Base-by-base conservation (phyloP, 2,329 filamentous ascomycete genomes). In the Trichoderma citrinoviride region DNA sequence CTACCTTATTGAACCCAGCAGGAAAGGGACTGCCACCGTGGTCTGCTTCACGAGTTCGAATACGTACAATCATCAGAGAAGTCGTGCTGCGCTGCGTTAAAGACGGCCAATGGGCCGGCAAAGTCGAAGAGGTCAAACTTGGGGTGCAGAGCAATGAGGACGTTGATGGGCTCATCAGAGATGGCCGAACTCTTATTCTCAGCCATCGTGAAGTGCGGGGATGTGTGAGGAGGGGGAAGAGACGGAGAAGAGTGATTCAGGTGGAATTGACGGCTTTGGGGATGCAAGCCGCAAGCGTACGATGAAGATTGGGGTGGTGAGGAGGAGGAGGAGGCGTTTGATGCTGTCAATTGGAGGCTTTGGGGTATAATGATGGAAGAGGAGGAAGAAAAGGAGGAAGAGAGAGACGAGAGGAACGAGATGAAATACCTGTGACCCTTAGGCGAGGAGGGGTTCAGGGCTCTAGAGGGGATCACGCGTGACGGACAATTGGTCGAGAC, bases 41-140 rank as follows among this genome's bases (percentile, higher is more conserved):
- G n/a, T 5, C 37, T n/a, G 17, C 17, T 25, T 23, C 37, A 17
- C 37, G n/a, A 23, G 10, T 6, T 1, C 17, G 7, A n/a, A 7
- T 29, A 66, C 70, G 41, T 78, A 85, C 85, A 76, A 43, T 78
- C 73, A 71, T 87, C 81, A 61, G 83, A 80, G 69, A 80, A 78
- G 68, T 87, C 79, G 67, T 86, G 83, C 47, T 80, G 79, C 65
- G 84, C 83, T 55, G 73, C 75, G 68, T 75, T 75, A 64, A 87
- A 78, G 67, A 81, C 80, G 77, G 86, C 81, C 58, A 84, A 73
- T 49, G 83, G 80, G 68, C 83, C 85, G 64, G 83, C 81, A 70
- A 87, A 82, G 78, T 87, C 85, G 69, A 86, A 71, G 65, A 87
- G 75, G 73, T 87, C 79, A 74, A 87, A 87, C 74, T 85, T 84